phyloP scores from a whole-genome alignment of 2,329 filamentous ascomycete genomes.

The Cadophora gregata region DNA sequence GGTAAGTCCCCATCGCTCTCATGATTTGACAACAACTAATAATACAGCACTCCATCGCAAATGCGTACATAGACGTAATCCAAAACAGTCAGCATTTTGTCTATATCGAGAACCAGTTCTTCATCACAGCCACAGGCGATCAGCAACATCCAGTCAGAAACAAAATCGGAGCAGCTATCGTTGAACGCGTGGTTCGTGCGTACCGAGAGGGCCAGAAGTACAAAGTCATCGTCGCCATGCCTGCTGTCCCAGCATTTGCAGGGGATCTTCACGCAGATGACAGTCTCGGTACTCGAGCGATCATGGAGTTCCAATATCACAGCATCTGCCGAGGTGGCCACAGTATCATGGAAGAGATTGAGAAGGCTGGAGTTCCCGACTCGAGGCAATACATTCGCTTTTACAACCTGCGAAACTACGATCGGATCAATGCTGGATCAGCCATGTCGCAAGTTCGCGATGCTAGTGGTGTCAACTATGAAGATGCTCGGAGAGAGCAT shows the following conservation, averaged over 20 bases:
- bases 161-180: conserved; percentile 79
- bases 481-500: conserved; percentile 67
- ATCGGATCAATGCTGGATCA: conserved; percentile 75
- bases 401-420: conserved; percentile 85
- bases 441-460: conserved; percentile 66
- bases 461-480: conserved; percentile 70
- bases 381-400: conserved; percentile 78
- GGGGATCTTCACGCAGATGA: conserved; percentile 77
- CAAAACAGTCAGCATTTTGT: conserved; percentile 72
- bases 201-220: conserved; percentile 69
- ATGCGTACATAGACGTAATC: conserved; percentile 80
- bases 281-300: conserved; percentile 78
- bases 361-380: conserved; percentile 67
- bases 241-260: conserved; percentile 81
- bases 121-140: conserved; percentile 80
- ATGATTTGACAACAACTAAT: neutral
- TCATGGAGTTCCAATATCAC: conserved; percentile 88
- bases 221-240: conserved; percentile 79
- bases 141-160: conserved; percentile 76
- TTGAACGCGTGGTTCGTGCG: conserved; percentile 77
- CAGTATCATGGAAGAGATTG: conserved; percentile 77
- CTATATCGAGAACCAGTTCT: conserved; percentile 86
- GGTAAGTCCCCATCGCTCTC: conserved; percentile 43
- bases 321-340: conserved; percentile 79
- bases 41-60: conserved; percentile 75